A percentile compares a stretch with the other conserved stretches of the same genome.
phyloP scores from a whole-genome alignment of 2,329 filamentous ascomycete species.

The Raffaelea deltoideospora region DNA sequence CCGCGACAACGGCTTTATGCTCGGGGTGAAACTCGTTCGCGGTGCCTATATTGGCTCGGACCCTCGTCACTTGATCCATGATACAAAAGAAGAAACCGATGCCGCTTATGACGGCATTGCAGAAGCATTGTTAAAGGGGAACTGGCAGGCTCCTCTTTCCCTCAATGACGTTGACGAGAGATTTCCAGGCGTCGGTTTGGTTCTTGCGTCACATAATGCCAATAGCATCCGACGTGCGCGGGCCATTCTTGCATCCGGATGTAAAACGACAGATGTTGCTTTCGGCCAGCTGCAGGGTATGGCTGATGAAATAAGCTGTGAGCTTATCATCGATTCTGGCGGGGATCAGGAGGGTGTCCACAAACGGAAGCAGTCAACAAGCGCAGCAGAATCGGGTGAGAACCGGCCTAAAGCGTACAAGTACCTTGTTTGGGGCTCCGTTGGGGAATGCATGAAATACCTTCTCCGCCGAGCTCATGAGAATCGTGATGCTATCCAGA shows the following conservation, averaged over 20 bases:
- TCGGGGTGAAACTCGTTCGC: conserved; percentile 62
- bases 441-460: conserved; percentile 76
- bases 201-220: conserved; percentile 74
- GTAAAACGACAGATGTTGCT: conserved; percentile 26
- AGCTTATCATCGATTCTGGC: neutral
- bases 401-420: conserved; percentile 48
- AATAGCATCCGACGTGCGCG: conserved; percentile 48
- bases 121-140: conserved; percentile 47
- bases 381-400: conserved; percentile 13
- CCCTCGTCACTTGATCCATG: conserved; percentile 53
- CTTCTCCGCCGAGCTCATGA: conserved; percentile 57
- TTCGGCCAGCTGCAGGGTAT: conserved; percentile 87
- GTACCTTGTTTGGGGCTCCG: conserved; percentile 56
- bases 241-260: conserved; percentile 30
- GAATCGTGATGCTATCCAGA: conserved; percentile 54
- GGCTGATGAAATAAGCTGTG: conserved; percentile 68
- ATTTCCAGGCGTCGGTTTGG: conserved; percentile 46
- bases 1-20: conserved; percentile 41
- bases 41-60: conserved; percentile 61
- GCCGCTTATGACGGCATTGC: conserved; percentile 57
- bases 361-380: conserved; percentile 1
- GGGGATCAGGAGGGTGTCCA: too few relatives aligned
- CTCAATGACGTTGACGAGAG: conserved; percentile 18
- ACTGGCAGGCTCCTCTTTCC: conserved; percentile 41
- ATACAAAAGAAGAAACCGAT: conserved; percentile 58